Base-by-base conservation (phyloP, 1,284 basidiomycete species). In the Tilletiaria anomala region DNA sequence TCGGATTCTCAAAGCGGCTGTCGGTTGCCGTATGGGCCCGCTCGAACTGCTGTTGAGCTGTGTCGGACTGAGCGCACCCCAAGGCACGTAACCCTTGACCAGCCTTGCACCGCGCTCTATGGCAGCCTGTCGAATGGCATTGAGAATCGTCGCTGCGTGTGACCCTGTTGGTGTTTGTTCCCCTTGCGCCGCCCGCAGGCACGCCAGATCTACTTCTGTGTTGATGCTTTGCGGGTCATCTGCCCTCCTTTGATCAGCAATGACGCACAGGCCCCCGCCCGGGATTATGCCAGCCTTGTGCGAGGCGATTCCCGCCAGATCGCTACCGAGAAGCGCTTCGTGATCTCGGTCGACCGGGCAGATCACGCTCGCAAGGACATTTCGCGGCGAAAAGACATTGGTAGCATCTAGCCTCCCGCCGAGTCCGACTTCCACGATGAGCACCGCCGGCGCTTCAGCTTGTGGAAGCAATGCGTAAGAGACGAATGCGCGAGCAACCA, bases 381-480 rank as follows among this genome's bases (percentile, higher is more conserved):
- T 71, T 35, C 79, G 75, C 0, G 79, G 74, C 12, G 93, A 77
- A 42, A 64, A 67, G 39, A 84, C 76, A 62, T 99, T 97, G 2
- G 93, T 99, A 15, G 91, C 89, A 64, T 99, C 93, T 40, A 82
- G 70, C 3, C 77, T 73, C 0, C 93, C 93, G 0, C 91, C 93
- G 78, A 99, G 80, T 0, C 91, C 93, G 6, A 89, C 91, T 70
- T 97, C 91, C 39, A 96, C 70, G 4, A 97, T 75, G 35, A 83
- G 79, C 14, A 96, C 65, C 57, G 94, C 87, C 1, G 89, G 73
- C 16, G 47, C 40, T 14, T 40, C 47, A 3, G 70, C 48, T 0
- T 69, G 70, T 2, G 48, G 45, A 19, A 58, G 37, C 33, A 66
- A 33, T 6, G 50, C 45, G 17, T 55, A 65, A 8, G 56, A 50